These are phyloP conservation scores for Cladophialophora immunda DNA, from an alignment of 2,329 filamentous ascomycete species.

Conservation along the genomic window DNA sequence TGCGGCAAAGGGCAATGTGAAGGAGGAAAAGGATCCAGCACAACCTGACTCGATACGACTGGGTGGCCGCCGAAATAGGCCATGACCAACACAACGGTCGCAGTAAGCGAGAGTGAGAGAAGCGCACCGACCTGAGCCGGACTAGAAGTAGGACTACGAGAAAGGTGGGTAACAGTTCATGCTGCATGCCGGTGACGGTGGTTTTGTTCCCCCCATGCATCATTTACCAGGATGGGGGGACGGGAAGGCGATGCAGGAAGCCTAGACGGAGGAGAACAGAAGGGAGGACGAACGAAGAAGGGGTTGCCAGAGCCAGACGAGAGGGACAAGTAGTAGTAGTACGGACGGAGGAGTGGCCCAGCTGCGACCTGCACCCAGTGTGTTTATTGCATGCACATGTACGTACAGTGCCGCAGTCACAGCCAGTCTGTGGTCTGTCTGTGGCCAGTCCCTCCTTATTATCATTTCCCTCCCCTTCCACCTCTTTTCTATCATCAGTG, in stretches of 20 bases:
- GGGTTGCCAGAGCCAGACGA: no score
- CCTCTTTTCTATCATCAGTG: not conserved
- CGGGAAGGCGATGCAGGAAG: not conserved
- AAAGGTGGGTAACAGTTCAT: slow-evolving; percentile 31
- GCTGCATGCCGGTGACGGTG: slow-evolving; percentile 28
- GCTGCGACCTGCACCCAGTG: no score
- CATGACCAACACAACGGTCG: not conserved
- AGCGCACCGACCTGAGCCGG: not conserved
- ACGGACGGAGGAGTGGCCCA: no score
- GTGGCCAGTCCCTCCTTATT: not conserved
- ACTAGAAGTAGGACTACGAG: no score
- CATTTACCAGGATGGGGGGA: not conserved
- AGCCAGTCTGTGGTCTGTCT: not conserved
- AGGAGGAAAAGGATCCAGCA: not conserved
- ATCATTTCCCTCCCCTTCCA: not conserved
- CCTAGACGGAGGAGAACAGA: not conserved
- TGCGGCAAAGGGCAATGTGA: not conserved
- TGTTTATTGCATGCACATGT: not conserved
- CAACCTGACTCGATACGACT: slow-evolving; percentile 1
- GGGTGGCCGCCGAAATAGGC: not conserved
- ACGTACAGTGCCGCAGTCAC: not conserved
- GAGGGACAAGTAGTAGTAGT: no score
- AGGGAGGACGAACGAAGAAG: not conserved
- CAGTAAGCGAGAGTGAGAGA: slow-evolving; percentile 20
- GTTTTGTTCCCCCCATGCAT: not conserved